Evolutionary conservation across 129 eudicot genomes (phyloP).

Genomic region (Ambrosia trifida): DNA sequence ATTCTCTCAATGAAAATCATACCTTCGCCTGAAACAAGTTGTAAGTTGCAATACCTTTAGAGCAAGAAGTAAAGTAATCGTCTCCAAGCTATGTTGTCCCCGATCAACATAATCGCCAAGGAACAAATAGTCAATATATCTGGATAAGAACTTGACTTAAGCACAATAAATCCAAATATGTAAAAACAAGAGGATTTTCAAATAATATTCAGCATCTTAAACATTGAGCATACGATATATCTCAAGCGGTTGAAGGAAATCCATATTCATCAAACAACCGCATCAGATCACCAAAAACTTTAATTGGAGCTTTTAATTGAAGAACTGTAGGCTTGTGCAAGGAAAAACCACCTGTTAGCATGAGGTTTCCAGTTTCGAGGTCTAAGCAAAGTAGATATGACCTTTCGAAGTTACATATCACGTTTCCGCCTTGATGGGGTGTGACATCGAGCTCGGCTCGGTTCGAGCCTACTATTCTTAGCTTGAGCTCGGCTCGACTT

Average conservation of each 20-base stretch:
- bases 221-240: slow-evolving; percentile 69
- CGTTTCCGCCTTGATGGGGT: too few species aligned
- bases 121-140: slow-evolving; percentile 56
- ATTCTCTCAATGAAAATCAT: slow-evolving; percentile 68
- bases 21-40: neutral
- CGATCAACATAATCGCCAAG: too few species aligned
- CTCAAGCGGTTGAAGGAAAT: slow-evolving; percentile 96
- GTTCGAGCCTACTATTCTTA: too few species aligned
- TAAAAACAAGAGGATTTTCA: neutral
- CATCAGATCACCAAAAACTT: slow-evolving; percentile 98
- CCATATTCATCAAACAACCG: slow-evolving; percentile 98
- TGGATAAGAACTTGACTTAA: slow-evolving; percentile 23
- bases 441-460: too few species aligned
- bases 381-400: slow-evolving; percentile 76
- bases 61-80: slow-evolving; percentile 86
- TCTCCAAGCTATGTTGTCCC: slow-evolving; percentile 97
- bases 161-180: slow-evolving; percentile 3
- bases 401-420: too few species aligned
- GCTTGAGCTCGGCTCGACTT: too few species aligned
- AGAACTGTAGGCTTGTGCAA: too few species aligned
- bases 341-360: too few species aligned
- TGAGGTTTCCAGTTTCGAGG: slow-evolving; percentile 2
- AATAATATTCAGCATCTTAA: too few species aligned
- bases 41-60: slow-evolving; percentile 60
- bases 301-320: neutral